phyloP scores from a whole-genome alignment of 2,329 filamentous ascomycete species.

The Aspergillus floridensis region DNA sequence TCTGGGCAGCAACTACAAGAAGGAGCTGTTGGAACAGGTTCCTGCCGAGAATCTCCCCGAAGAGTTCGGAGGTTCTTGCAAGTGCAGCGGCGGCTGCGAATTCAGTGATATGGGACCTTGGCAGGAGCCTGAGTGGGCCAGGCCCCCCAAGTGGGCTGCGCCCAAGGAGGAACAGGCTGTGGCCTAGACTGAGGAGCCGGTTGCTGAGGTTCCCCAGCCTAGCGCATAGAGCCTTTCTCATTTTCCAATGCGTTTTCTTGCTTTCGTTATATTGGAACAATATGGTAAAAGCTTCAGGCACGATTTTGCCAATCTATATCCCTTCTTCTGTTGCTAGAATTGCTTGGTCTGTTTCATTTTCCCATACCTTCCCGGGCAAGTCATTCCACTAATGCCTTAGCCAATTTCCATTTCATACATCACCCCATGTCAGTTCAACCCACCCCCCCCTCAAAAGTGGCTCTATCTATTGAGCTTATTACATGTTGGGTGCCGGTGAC shows the following conservation, averaged over 20 bases:
- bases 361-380: not conserved
- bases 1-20: slow-evolving; percentile 76
- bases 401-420: not conserved
- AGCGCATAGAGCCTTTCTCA: slow-evolving; percentile 28
- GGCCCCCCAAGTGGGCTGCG: slow-evolving; percentile 43
- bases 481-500: not conserved
- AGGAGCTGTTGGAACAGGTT: slow-evolving; percentile 79
- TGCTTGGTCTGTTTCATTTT: slow-evolving; percentile 5
- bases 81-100: slow-evolving; percentile 77
- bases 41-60: slow-evolving; percentile 86
- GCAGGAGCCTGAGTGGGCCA: slow-evolving; percentile 52
- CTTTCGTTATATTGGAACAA: slow-evolving; percentile 20
- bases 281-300: slow-evolving; percentile 18
- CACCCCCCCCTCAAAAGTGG: no score
- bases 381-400: not conserved
- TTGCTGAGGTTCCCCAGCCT: slow-evolving; percentile 24
- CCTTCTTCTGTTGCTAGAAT: slow-evolving; percentile 13
- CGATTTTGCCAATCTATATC: slow-evolving; percentile 10
- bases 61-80: slow-evolving; percentile 78
- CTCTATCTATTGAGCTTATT: not conserved
- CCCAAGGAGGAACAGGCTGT: slow-evolving; percentile 28
- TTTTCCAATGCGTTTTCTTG: slow-evolving; percentile 1
- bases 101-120: slow-evolving; percentile 90
- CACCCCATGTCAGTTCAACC: not conserved
- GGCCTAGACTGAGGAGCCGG: slow-evolving; percentile 27